phyloP scores from a whole-genome alignment of 2,329 filamentous ascomycete species.

The Alternaria sp. region DNA sequence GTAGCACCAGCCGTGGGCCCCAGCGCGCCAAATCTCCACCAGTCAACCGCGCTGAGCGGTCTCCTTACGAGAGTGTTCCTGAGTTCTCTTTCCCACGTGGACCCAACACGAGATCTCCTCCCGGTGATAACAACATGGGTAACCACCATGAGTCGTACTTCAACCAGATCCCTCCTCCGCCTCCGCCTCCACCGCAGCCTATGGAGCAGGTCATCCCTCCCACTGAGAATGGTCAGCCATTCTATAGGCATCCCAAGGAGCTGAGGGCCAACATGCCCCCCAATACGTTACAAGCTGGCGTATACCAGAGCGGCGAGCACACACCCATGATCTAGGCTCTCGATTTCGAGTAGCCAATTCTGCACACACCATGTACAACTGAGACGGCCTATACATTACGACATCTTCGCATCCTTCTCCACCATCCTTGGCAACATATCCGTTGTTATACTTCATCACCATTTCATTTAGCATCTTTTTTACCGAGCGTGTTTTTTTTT shows the following conservation, averaged over 20 bases:
- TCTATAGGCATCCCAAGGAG: constrained; percentile 57
- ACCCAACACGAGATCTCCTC: constrained; percentile 38
- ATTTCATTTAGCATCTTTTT: constrained; percentile 19
- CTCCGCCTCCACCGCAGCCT: constrained; percentile 48
- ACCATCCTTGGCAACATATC: constrained; percentile 29
- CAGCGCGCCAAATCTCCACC: constrained; percentile 60
- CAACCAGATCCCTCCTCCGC: constrained; percentile 46
- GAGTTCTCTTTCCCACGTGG: constrained; percentile 42
- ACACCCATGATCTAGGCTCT: constrained; percentile 48
- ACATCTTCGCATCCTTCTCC: constrained; percentile 32
- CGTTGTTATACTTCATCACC: constrained; percentile 9
- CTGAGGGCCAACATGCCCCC: constrained; percentile 62
- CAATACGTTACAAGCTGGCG: constrained; percentile 55
- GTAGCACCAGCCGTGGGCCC: constrained; percentile 62
- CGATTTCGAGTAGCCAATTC: background rate
- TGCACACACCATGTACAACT: constrained; percentile 18
- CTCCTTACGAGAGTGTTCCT: constrained; percentile 57
- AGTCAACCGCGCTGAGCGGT: constrained; percentile 38
- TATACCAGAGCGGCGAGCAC: constrained; percentile 43
- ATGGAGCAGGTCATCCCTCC: constrained; percentile 56
- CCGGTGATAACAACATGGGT: constrained; percentile 28
- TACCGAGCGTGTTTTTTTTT: constrained; percentile 33
- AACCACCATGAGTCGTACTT: constrained; percentile 39
- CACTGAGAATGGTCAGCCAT: constrained; percentile 31
- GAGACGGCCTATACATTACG: constrained; percentile 42